Percentiles rank a stretch among this genome's conserved stretches.
phyloP scores from a whole-genome alignment of 192 early-diverging fungal species.

The Physocladia obscura region DNA sequence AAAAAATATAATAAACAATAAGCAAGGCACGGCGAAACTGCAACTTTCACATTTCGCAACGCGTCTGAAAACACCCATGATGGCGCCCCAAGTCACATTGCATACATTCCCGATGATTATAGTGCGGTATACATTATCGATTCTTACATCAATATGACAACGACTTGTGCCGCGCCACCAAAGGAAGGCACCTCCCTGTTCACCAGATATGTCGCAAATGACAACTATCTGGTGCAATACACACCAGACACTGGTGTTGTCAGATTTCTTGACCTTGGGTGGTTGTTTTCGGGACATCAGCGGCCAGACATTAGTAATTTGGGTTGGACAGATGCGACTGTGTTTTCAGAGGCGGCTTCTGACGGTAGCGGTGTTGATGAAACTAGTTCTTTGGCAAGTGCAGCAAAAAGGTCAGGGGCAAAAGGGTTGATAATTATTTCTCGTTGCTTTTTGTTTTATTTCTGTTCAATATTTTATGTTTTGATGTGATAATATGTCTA shows the following conservation, averaged over 20 bases:
- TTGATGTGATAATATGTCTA: not conserved
- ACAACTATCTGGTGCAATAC: constrained; percentile 12
- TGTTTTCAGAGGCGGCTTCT: not conserved
- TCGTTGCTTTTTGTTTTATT: not conserved
- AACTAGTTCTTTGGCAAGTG: not conserved
- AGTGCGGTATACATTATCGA: constrained; percentile 12
- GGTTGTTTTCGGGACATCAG: constrained; percentile 23
- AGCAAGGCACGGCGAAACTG: constrained; percentile 20
- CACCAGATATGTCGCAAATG: constrained; percentile 19
- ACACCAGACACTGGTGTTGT: constrained; percentile 16
- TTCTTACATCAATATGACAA: constrained; percentile 25
- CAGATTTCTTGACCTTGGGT: constrained; percentile 19
- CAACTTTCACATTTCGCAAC: constrained; percentile 17
- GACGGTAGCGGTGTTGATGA: not conserved
- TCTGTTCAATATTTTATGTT: not conserved
- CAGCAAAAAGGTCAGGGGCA: not conserved
- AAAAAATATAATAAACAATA: too few relatives aligned
- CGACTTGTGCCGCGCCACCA: not conserved
- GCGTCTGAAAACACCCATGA: constrained; percentile 8
- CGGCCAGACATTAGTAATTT: not conserved
- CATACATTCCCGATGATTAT: constrained; percentile 21
- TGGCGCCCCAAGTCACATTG: constrained; percentile 21
- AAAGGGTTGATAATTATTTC: not conserved
- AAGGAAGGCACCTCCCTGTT: not conserved
- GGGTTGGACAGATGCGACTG: constrained; percentile 14